Percentiles rank a stretch among this genome's conserved stretches.
These are phyloP conservation scores for Tricholoma matsutake DNA, from an alignment of 768 basidiomycete genomes.

Conservation along the genomic window DNA sequence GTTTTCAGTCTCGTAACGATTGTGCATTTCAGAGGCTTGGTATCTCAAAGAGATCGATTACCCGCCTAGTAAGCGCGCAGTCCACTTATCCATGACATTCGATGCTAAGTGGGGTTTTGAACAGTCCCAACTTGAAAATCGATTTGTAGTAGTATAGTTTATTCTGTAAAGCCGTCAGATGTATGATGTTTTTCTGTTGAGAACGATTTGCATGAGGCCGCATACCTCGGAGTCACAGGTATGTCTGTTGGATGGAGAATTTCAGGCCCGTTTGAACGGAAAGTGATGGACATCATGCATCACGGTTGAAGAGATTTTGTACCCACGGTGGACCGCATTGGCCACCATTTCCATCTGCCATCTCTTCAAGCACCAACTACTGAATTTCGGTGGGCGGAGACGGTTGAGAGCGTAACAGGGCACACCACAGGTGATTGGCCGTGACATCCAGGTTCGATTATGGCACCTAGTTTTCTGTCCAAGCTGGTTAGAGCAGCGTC, in stretches of 20 bases:
- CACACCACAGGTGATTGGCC: background rate
- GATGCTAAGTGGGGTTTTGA: background rate
- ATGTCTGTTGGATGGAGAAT: too few species aligned
- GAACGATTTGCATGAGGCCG: background rate
- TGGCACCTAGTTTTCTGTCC: slow-evolving; percentile 38
- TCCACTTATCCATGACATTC: background rate
- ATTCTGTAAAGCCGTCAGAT: too few species aligned
- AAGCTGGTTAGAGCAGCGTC: slow-evolving; percentile 35
- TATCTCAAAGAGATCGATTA: slow-evolving; percentile 46
- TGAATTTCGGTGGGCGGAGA: background rate
- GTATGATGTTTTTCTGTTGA: background rate
- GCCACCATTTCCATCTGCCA: background rate
- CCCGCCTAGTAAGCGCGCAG: slow-evolving; percentile 38
- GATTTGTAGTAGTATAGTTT: too few species aligned
- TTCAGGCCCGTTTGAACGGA: too few species aligned
- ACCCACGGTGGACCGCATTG: background rate
- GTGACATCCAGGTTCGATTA: slow-evolving; percentile 8
- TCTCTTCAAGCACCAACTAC: background rate
- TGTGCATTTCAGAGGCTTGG: slow-evolving; percentile 37
- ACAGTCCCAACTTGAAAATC: background rate
- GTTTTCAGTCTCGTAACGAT: background rate
- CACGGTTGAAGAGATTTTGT: background rate
- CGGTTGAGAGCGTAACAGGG: background rate
- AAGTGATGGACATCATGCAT: background rate
- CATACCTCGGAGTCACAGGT: background rate